Evolutionary conservation across 495 filamentous ascomycete genomes (phyloP), one percentile per base, ranked within the genome.

Genomic region (Tuber umbilicatum): DNA sequence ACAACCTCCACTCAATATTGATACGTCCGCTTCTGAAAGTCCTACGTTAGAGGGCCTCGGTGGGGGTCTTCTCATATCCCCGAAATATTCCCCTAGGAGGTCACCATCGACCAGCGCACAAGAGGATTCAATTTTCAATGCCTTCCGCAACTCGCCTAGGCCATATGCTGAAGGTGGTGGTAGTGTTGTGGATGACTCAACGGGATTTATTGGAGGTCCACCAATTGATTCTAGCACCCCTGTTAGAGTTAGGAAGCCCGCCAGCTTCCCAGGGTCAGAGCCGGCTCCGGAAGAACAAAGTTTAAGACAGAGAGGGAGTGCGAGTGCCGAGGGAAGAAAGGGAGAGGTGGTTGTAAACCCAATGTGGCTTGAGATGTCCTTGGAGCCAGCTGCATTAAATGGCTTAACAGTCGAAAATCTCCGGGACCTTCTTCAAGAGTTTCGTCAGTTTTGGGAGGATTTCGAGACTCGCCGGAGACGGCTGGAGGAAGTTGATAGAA

Each of bases 281-380:
- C 27, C 55, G 16, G 27, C 55, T 64, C 55, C 16, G 27, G 55
- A 6, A 27, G 55, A 7, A 5, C 55, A 31, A 35, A 19, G 27
- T 35, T 31, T 64, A 35, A 64, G 27, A 5, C 27, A n/a, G 55
- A 64, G 55, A 35, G 2, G 27, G 27, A 35, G 55, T 31, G 3
- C 12, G 14, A 35, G 19, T 35, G 7, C 55, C 27, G 27, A 64
- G 12, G 55, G 35, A 14, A 6, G 10, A 35, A 17, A 16, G 27
- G 55, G 31, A 5, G 27, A 7, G 31, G 4, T 64, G 27, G 55
- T 17, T 35, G 27, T 27, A 17, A 64, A 64, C 31, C 55, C 55
- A 64, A 35, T 64, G 55, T 64, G 55, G 55, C 55, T 64, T 35
- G 55, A 64, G 55, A 64, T 64, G 55, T 64, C 55, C 55, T 35